Evolutionary conservation across 352 stramenopile genomes (phyloP).

Genomic region (Poterioochromonas sp.): DNA sequence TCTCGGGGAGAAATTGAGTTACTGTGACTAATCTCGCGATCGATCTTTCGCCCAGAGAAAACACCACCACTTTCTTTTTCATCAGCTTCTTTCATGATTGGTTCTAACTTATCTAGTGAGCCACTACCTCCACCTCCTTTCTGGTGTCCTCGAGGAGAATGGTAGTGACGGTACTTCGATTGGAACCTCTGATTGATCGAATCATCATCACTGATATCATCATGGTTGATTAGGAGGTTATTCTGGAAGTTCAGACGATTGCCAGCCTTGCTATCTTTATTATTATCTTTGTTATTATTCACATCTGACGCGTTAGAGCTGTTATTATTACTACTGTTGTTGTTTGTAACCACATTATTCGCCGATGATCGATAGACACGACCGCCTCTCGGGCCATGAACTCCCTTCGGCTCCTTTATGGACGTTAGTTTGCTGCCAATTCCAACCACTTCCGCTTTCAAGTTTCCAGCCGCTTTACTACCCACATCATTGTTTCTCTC

Average conservation of each 20-base stretch:
- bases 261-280: not conserved
- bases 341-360: not conserved
- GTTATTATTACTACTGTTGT: not conserved
- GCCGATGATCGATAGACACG: conserved; percentile 20
- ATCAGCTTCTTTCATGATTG: not conserved
- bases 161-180: not conserved
- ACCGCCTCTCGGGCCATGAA: not conserved
- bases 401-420: not conserved
- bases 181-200: not conserved
- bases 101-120: too few relatives aligned
- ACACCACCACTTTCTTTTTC: not conserved
- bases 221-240: not conserved
- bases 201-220: not conserved
- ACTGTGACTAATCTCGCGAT: not conserved
- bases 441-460: not conserved
- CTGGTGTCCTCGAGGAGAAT: not conserved
- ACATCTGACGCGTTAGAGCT: not conserved
- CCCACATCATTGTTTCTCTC: not conserved
- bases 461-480: not conserved
- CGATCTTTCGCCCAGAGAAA: not conserved
- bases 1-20: too few relatives aligned
- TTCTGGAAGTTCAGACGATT: not conserved
- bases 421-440: not conserved
- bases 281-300: not conserved
- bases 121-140: not conserved